Conservation (phyloP, 768 basidiomycete species). For the Boletus tylopilopsis region DNA sequence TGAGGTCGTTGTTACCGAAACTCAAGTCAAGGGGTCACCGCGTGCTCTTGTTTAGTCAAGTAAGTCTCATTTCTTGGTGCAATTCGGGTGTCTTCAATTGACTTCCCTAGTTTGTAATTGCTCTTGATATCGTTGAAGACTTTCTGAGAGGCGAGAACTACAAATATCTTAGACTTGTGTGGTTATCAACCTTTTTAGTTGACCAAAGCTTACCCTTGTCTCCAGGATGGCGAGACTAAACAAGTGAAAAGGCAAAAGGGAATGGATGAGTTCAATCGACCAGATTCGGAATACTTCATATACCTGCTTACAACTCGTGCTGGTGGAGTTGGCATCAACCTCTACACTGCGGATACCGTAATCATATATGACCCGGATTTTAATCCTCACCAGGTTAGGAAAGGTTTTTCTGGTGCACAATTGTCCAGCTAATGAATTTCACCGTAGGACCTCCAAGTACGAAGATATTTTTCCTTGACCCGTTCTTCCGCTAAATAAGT, state of each 20-base stretch:
- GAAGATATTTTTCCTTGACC: constrained; percentile 18
- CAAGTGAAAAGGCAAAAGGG: constrained; percentile 83
- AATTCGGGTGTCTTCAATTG: not conserved
- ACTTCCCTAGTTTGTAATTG: constrained; percentile 74
- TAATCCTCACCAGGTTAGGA: constrained; percentile 87
- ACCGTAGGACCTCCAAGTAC: constrained; percentile 80
- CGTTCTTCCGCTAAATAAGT: constrained; percentile 5
- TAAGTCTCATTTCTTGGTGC: constrained; percentile 29
- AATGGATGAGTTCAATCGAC: constrained; percentile 93
- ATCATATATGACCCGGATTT: constrained; percentile 95
- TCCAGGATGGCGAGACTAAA: constrained; percentile 86
- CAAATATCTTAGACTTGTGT: constrained; percentile 75
- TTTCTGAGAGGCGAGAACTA: constrained; percentile 78
- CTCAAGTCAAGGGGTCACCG: constrained; percentile 84
- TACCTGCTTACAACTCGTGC: constrained; percentile 92
- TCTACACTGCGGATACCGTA: constrained; percentile 89
- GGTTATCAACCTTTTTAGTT: constrained; percentile 13
- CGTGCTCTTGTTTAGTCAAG: constrained; percentile 90
- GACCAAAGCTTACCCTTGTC: constrained; percentile 7
- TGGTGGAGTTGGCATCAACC: constrained; percentile 91
- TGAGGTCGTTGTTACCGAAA: constrained; percentile 77
- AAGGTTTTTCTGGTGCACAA: not conserved
- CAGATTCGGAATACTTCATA: constrained; percentile 83
- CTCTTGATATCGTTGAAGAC: constrained; percentile 83
- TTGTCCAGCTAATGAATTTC: constrained; percentile 11